Evolutionary conservation across 2,329 filamentous ascomycete genomes (phyloP).

Genomic region (Colletotrichum sp.): DNA sequence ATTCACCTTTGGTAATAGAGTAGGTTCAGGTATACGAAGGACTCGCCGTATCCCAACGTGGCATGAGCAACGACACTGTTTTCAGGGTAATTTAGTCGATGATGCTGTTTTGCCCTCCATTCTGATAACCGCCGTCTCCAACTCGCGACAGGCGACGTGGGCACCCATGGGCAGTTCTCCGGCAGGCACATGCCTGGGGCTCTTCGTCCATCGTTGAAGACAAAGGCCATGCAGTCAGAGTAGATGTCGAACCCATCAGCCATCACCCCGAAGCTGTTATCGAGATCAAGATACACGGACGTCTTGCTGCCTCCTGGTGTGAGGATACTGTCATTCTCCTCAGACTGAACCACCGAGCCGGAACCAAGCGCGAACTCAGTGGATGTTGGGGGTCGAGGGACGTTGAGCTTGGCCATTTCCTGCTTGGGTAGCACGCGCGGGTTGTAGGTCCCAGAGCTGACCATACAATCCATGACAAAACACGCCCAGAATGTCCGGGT

Average conservation of each 20-base stretch:
- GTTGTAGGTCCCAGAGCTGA: slow-evolving; percentile 46
- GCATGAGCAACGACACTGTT: slow-evolving; percentile 42
- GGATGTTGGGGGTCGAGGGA: slow-evolving; percentile 21
- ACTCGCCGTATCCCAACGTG: slow-evolving; percentile 43
- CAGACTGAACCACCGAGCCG: neutral
- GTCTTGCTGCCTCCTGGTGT: neutral
- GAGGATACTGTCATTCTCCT: slow-evolving; percentile 21
- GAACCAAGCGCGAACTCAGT: slow-evolving; percentile 5
- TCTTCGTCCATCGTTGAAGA: slow-evolving; percentile 46
- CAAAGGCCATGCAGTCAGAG: slow-evolving; percentile 43
- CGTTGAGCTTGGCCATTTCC: slow-evolving; percentile 38
- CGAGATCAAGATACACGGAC: slow-evolving; percentile 27
- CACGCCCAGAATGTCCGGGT: slow-evolving; percentile 50
- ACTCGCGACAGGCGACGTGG: slow-evolving; percentile 37
- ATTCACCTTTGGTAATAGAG: slow-evolving; percentile 47
- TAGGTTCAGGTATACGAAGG: slow-evolving; percentile 47
- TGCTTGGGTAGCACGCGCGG: slow-evolving; percentile 39
- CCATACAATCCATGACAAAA: slow-evolving; percentile 49
- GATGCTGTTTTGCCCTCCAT: slow-evolving; percentile 41
- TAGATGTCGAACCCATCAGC: slow-evolving; percentile 50
- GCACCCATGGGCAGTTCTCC: slow-evolving; percentile 44
- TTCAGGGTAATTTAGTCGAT: slow-evolving; percentile 39
- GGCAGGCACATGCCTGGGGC: slow-evolving; percentile 42
- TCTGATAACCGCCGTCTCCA: slow-evolving; percentile 32
- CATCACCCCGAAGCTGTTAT: slow-evolving; percentile 38